Base-by-base conservation (phyloP, 352 stramenopile species). In the Pelagophyceae sp. region DNA sequence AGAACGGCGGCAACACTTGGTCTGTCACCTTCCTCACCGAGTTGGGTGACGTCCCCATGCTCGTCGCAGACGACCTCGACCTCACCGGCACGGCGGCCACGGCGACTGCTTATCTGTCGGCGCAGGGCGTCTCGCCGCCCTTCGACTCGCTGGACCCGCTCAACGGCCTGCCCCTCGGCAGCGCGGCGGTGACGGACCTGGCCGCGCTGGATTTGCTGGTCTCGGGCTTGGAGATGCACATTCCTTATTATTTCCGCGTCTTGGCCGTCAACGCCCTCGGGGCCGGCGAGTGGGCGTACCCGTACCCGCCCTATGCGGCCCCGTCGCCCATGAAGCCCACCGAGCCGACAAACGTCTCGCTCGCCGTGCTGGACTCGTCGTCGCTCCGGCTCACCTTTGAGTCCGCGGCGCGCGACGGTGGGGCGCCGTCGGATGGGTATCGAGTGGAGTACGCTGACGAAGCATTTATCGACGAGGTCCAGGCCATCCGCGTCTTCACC, bases 201-300 rank as follows among this genome's bases (percentile, higher is more conserved):
- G 91, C 87, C 60, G 84, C 93, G 65, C 81, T 96, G n/a, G 83
- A 85, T 0, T 81, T 93, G 27, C 50, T 82, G 5, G 90, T 96
- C 3, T 83, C 86, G 37, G 85, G 90, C 19, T 85, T 98, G 0
- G 90, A 97, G 54, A 89, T 97, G 72, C 96, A 96, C 38, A 90
- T 98, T 5, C 86, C 91, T 17, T 98, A 97, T 78, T 98, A 95
- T 81, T 92, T 98, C 72, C 87, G 92, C 25, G 93, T 98, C 29
- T 91, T 88, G 5, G 94, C 94, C 33, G 91, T 93, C 32, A 98
- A 98, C 77, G 82, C 87, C 17, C 83, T 93, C 27, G 94, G 94
- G 15, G 69, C 81, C 3, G 91, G 95, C 1, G 72, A 78, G 0
- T 77, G 80, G 0, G 80, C 89, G 0, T 84, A 94, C 20, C 90